phyloP scores from a whole-genome alignment of 441 rosid genomes.

The Aleurites moluccanus region DNA sequence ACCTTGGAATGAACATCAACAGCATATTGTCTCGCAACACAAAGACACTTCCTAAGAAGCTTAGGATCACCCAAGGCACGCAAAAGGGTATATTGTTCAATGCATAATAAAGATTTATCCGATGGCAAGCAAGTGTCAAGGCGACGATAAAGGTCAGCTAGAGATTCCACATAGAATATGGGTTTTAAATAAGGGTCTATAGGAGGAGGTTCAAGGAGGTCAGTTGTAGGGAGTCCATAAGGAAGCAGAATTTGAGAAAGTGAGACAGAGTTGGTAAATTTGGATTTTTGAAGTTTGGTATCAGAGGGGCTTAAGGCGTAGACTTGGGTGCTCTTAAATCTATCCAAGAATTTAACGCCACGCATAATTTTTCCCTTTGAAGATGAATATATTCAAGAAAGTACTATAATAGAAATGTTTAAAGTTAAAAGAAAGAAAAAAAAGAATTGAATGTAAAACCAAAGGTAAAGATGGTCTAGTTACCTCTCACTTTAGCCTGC shows the following conservation, averaged over 20 bases:
- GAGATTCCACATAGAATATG: constrained; percentile 52
- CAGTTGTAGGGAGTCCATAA: constrained; percentile 68
- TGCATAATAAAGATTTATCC: constrained; percentile 54
- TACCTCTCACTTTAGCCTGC: constrained; percentile 30
- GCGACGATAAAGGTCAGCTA: constrained; percentile 66
- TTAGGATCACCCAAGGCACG: constrained; percentile 72
- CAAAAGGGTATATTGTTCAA: constrained; percentile 71
- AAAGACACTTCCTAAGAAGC: constrained; percentile 74
- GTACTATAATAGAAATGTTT: constrained; percentile 10
- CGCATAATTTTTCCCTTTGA: constrained; percentile 43
- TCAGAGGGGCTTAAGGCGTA: constrained; percentile 60
- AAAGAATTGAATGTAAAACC: no score
- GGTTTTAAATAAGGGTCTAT: constrained; percentile 69
- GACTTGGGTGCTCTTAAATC: constrained; percentile 69
- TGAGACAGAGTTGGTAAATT: constrained; percentile 39
- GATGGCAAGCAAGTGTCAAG: constrained; percentile 44
- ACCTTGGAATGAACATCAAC: constrained; percentile 73
- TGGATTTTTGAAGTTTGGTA: constrained; percentile 41
- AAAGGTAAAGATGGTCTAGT: neutral
- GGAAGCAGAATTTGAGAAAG: constrained; percentile 58
- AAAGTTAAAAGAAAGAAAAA: neutral
- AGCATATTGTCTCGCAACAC: constrained; percentile 65
- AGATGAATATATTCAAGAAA: neutral
- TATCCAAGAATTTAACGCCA: constrained; percentile 61
- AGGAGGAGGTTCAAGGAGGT: constrained; percentile 77